Evolutionary conservation across 257 asterid species (phyloP).

Genomic region (Echium plantagineum): DNA sequence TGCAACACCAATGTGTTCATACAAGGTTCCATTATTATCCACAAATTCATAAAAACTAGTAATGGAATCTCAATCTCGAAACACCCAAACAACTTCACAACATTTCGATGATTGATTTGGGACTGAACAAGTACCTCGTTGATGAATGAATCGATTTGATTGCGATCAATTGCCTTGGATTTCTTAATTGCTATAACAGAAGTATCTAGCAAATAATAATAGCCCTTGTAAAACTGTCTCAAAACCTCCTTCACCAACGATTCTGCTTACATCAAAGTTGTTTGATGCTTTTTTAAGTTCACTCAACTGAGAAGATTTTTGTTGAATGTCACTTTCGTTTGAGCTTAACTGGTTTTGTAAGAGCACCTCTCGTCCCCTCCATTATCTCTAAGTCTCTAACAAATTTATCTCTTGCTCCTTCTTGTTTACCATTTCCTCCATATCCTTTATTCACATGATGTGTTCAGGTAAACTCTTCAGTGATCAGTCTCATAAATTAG

Average conservation of each 20-base stretch:
- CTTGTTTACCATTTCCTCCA: too few relatives aligned
- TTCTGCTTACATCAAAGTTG: background rate
- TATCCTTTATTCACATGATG: too few relatives aligned
- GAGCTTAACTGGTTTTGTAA: background rate
- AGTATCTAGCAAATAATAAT: background rate
- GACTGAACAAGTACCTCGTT: background rate
- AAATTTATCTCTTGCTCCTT: background rate
- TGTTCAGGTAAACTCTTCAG: too few relatives aligned
- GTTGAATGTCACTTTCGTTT: background rate
- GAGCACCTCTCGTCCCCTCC: background rate
- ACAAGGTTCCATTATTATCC: background rate
- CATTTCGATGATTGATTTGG: background rate
- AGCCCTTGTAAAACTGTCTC: background rate
- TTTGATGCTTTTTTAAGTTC: background rate
- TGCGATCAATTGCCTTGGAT: background rate
- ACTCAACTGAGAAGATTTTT: background rate
- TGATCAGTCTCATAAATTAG: too few relatives aligned
- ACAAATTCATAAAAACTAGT: background rate
- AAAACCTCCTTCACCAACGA: background rate
- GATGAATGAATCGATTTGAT: background rate
- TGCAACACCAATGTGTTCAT: background rate
- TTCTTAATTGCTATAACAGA: background rate
- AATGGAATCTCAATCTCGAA: background rate
- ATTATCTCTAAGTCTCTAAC: background rate
- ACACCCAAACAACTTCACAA: background rate